Evolutionary conservation across 2,329 filamentous ascomycete genomes (phyloP), one percentile per base, ranked within the genome.

Genomic region (Epichloe baconii): DNA sequence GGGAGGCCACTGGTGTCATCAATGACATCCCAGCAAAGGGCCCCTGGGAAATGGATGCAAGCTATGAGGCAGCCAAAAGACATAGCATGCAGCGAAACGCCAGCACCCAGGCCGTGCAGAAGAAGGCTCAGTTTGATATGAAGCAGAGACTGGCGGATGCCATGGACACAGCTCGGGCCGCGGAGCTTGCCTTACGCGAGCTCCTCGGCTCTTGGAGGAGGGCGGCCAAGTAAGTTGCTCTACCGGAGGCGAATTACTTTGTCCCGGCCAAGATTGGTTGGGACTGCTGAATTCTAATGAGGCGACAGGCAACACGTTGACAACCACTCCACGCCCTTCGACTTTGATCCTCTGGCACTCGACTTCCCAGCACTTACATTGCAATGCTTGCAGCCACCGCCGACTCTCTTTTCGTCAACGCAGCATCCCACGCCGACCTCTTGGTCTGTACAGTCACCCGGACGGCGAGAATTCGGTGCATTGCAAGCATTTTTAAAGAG

Each of bases 291-390:
- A 60, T 21, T 52, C 54, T 47, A 47, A 50, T 51, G 42, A 52
- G 15, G 53, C 40, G 54, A 1, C 49, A 82, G 79, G 58, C 72
- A 75, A 59, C 73, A 79, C 45, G 70, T 80, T 47, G 74, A 80
- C 54, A 71, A 74, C 56, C 69, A 70, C 48, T 76, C 77, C 8
- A 71, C 73, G 58, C 79, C 80, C 3, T 83, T 84, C 59, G 86
- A 91, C 57, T 94, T 95, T 68, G 87, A 96, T 57, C 85, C 91
- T 36, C 79, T 90, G 54, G 76, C 85, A 5, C 80, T 95, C 64
- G 88, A 88, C 53, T 96, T 95, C 61, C 88, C 90, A 6, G 83
- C 86, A 6, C 76, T 97, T 41, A 88, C 85, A 37, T 78, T 96
- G 11, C 86, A 85, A 56, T 84, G 91, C 57, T 79, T 97, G 1